phyloP scores from a whole-genome alignment of 345 rosid genomes.

The Lumnitzera littorea region DNA sequence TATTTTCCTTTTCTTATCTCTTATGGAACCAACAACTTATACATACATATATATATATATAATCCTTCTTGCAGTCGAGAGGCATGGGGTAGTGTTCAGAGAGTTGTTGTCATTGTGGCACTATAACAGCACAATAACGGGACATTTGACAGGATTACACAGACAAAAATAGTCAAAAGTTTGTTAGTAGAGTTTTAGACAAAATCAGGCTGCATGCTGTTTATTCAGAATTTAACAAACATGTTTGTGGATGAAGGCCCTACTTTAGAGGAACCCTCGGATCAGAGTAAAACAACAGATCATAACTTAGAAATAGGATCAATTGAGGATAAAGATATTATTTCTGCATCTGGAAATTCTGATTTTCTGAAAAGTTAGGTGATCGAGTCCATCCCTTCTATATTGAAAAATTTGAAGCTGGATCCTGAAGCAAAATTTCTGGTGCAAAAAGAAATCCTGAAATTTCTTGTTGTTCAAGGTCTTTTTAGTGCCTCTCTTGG shows the following conservation, averaged over 20 bases:
- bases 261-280: constrained; percentile 79
- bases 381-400: constrained; percentile 75
- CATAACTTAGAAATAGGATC: constrained; percentile 90
- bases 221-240: constrained; percentile 63
- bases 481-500: constrained; percentile 91
- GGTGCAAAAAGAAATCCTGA: constrained; percentile 78
- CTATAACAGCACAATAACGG: constrained; percentile 88
- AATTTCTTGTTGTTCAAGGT: constrained; percentile 93
- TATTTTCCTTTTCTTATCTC: too few relatives aligned
- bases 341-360: constrained; percentile 42
- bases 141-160: constrained; percentile 65
- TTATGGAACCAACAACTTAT: too few relatives aligned
- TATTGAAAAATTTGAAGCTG: constrained; percentile 63
- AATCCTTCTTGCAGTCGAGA: too few relatives aligned
- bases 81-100: constrained; percentile 49
- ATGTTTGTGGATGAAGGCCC: constrained; percentile 82
- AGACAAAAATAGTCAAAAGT: constrained; percentile 68
- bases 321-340: constrained; percentile 64
- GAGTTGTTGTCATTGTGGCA: constrained; percentile 75
- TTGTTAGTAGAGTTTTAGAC: constrained; percentile 75
- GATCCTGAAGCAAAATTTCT: constrained; percentile 58
- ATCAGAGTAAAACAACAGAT: constrained; percentile 99
- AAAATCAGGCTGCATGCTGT: constrained; percentile 68
- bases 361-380: constrained; percentile 83
- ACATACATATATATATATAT: too few relatives aligned